phyloP scores from a whole-genome alignment of 345 rosid genomes.

The Sonneratia caseolaris region DNA sequence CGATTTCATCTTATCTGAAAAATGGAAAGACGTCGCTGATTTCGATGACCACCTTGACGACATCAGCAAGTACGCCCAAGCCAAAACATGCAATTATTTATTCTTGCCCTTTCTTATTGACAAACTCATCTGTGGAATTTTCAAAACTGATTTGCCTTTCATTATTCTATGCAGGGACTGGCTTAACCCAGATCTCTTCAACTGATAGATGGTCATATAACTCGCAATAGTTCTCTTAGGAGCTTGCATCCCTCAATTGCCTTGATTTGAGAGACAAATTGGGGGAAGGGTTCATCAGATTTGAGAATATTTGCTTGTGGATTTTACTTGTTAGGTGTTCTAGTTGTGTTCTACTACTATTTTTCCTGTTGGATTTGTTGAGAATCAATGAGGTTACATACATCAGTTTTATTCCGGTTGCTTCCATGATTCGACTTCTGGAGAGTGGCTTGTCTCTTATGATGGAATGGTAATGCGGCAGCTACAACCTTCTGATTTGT shows the following conservation, averaged over 20 bases:
- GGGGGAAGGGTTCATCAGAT: neutral
- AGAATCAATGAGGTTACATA: neutral
- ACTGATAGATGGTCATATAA: conserved; percentile 10
- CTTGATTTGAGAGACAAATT: neutral
- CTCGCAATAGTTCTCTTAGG: neutral
- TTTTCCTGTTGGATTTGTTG: neutral
- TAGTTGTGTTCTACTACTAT: neutral
- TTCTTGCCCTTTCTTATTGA: neutral
- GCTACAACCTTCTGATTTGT: neutral
- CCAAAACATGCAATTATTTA: neutral
- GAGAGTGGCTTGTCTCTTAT: neutral
- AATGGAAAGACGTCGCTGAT: conserved; percentile 76
- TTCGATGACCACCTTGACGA: conserved; percentile 94
- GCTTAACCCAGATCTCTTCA: conserved; percentile 82
- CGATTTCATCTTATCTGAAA: conserved; percentile 66
- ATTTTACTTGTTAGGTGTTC: neutral
- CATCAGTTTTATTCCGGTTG: neutral
- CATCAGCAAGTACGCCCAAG: conserved; percentile 58
- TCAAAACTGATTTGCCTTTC: neutral
- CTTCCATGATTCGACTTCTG: neutral
- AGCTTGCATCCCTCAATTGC: neutral
- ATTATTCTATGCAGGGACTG: conserved; percentile 63
- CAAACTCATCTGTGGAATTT: neutral
- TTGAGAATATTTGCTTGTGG: neutral
- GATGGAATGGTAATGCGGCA: neutral